Evolutionary conservation across 2,329 filamentous ascomycete genomes (phyloP).

Genomic region (Exophiala sp.): DNA sequence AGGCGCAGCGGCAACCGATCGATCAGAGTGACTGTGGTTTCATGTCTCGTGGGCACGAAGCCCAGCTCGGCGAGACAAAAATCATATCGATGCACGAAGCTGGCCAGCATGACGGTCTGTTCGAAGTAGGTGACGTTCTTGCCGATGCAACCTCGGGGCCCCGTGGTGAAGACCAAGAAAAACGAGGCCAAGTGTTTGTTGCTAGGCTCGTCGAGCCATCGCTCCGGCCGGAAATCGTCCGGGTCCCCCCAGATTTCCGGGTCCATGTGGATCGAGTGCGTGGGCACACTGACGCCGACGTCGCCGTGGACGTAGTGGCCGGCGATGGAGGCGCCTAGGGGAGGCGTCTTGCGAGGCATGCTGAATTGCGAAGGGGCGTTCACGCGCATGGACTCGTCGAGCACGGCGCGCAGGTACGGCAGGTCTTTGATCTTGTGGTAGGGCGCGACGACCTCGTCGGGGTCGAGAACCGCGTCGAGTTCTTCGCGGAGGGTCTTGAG

Average conservation of each 20-base stretch:
- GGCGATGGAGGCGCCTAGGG: slow-evolving; percentile 14
- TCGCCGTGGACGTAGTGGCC: slow-evolving; percentile 20
- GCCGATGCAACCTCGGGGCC: too few species aligned
- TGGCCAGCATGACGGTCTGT: too few species aligned
- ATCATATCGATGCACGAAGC: too few species aligned
- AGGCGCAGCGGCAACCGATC: too few species aligned
- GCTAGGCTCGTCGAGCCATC: slow-evolving; percentile 8
- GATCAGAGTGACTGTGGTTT: too few species aligned
- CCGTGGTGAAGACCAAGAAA: too few species aligned
- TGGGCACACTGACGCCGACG: slow-evolving; percentile 17
- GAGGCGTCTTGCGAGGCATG: slow-evolving; percentile 13
- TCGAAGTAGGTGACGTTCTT: too few species aligned
- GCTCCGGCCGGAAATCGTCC: slow-evolving; percentile 6
- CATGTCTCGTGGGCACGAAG: too few species aligned
- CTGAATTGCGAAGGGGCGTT: slow-evolving; percentile 16
- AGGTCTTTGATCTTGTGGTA: slow-evolving; percentile 7
- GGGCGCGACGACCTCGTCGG: background rate
- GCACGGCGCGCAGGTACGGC: slow-evolving; percentile 21
- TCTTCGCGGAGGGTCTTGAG: slow-evolving; percentile 15
- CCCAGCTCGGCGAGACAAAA: too few species aligned
- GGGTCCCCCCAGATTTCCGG: slow-evolving; percentile 3
- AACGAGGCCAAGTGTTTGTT: too few species aligned
- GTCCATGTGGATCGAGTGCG: slow-evolving; percentile 16
- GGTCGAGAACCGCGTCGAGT: slow-evolving; percentile 6
- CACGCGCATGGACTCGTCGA: slow-evolving; percentile 24